Evolutionary conservation across 2,329 filamentous ascomycete genomes (phyloP).

Genomic region (Lachnum nothofagi): DNA sequence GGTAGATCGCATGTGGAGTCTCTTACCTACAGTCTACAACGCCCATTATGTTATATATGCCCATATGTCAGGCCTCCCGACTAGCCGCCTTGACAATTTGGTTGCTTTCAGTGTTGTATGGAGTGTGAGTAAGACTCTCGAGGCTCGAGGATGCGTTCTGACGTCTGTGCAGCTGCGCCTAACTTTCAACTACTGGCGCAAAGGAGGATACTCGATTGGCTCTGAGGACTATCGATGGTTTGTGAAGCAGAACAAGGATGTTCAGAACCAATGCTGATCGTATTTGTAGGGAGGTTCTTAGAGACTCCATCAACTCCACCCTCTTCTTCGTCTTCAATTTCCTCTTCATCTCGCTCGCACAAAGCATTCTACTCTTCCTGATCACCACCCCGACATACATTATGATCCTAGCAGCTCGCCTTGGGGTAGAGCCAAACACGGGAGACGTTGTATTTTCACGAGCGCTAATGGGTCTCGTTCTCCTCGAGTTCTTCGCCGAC

Average conservation of each 20-base stretch:
- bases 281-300: constrained; percentile 61
- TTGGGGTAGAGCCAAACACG: constrained; percentile 48
- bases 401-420: constrained; percentile 66
- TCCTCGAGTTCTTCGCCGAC: constrained; percentile 77
- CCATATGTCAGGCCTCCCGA: constrained; percentile 65
- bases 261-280: constrained; percentile 5
- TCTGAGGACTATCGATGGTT: constrained; percentile 93
- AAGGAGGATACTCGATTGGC: constrained; percentile 81
- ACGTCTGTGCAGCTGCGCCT: constrained; percentile 56
- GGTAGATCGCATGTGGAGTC: constrained; percentile 86
- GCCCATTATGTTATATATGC: constrained; percentile 82
- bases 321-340: constrained; percentile 82
- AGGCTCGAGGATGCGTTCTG: constrained; percentile 2
- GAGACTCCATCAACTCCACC: constrained; percentile 52
- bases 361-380: constrained; percentile 74
- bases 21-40: constrained; percentile 82
- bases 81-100: constrained; percentile 66
- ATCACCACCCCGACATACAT: constrained; percentile 80
- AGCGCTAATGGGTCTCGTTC: constrained; percentile 50
- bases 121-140: constrained; percentile 57
- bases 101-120: constrained; percentile 68
- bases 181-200: constrained; percentile 96
- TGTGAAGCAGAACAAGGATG: constrained; percentile 12
- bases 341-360: constrained; percentile 78
- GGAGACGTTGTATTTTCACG: constrained; percentile 56